A percentile compares a stretch with the other conserved stretches of the same genome.
Evolutionary conservation across 805 yeast genomes (phyloP).

Genomic region (Hanseniaspora clermontiae): DNA sequence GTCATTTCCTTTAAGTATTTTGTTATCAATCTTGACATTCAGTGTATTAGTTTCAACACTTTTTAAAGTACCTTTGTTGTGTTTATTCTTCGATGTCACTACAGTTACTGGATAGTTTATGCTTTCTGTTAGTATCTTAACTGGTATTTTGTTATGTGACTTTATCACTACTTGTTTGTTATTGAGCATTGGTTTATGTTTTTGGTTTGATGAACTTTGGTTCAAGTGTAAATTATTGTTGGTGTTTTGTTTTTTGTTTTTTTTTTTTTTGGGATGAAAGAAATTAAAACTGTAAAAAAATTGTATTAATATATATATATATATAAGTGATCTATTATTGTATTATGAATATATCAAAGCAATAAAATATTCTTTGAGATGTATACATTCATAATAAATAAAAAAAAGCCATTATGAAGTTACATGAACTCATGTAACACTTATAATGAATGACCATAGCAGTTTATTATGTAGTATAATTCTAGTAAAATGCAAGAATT

Average conservation of each 20-base stretch:
- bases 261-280: neutral
- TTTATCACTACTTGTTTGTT: neutral
- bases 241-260: neutral
- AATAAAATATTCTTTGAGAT: too few relatives aligned
- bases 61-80: neutral
- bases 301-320: too few relatives aligned
- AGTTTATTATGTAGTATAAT: constrained; percentile 12
- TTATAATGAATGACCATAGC: constrained; percentile 6
- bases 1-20: constrained; percentile 1
- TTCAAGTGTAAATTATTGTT: neutral
- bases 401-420: neutral
- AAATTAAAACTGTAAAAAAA: too few relatives aligned
- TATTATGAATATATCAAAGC: too few relatives aligned
- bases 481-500: constrained; percentile 14
- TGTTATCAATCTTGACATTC: neutral
- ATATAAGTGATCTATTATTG: too few relatives aligned
- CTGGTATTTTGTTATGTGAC: neutral
- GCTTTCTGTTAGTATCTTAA: constrained; percentile 2
- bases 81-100: neutral
- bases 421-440: neutral
- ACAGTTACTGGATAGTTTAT: constrained; percentile 5
- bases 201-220: neutral
- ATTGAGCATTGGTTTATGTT: neutral
- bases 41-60: neutral
- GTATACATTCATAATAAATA: too few relatives aligned